These are phyloP conservation scores for Pythium periplocum DNA, from an alignment of 352 stramenopile genomes.

Conservation along the genomic window DNA sequence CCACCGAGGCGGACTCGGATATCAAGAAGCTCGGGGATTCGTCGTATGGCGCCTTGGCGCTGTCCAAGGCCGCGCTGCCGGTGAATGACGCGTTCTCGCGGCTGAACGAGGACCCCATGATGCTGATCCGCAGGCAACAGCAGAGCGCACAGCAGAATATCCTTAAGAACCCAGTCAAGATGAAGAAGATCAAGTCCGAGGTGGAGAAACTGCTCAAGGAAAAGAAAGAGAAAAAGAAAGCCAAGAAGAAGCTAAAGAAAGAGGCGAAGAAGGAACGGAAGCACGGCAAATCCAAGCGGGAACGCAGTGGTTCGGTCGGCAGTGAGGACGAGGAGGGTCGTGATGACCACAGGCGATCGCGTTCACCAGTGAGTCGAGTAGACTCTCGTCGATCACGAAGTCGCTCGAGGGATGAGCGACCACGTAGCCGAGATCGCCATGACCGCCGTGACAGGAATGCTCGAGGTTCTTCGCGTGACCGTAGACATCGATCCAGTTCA, in stretches of 20 bases:
- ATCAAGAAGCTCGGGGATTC: slow-evolving; percentile 46
- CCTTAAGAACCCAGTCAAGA: slow-evolving; percentile 89
- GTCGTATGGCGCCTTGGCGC: slow-evolving; percentile 63
- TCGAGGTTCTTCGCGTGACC: slow-evolving; percentile 1
- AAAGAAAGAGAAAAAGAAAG: slow-evolving; percentile 70
- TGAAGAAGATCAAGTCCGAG: slow-evolving; percentile 79
- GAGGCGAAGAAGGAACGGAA: slow-evolving; percentile 47
- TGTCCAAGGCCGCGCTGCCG: slow-evolving; percentile 41
- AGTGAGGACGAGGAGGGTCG: slow-evolving; percentile 9
- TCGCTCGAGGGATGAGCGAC: no score
- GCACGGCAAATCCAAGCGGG: slow-evolving; percentile 43
- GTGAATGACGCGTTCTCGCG: slow-evolving; percentile 91
- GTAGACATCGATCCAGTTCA: slow-evolving; percentile 3
- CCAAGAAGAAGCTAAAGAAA: slow-evolving; percentile 68
- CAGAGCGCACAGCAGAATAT: slow-evolving; percentile 74
- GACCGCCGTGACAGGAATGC: neutral
- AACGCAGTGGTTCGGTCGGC: slow-evolving; percentile 18
- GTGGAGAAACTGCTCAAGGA: slow-evolving; percentile 74
- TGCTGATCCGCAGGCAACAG: slow-evolving; percentile 89
- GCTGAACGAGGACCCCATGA: slow-evolving; percentile 96
- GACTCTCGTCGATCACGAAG: no score
- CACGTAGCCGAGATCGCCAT: slow-evolving; percentile 1
- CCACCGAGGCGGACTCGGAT: slow-evolving; percentile 33
- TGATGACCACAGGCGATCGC: neutral
- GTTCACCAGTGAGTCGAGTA: no score